Percentiles rank a stretch among this genome's conserved stretches.
These are phyloP conservation scores for Cryphonectria naterciae DNA, from an alignment of 2,329 filamentous ascomycete species.

Conservation along the genomic window DNA sequence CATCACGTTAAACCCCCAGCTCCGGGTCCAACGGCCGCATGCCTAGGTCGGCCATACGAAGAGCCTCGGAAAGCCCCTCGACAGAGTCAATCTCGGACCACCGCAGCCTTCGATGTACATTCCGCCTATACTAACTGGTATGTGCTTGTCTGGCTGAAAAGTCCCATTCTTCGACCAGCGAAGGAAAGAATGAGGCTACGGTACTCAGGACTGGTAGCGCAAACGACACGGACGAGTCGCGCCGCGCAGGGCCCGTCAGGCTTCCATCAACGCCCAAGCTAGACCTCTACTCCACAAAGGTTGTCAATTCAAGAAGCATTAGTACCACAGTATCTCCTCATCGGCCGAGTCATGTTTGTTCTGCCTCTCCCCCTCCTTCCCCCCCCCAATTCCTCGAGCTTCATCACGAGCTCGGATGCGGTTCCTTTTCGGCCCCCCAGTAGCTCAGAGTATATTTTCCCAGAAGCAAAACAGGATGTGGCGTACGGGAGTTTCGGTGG, in stretches of 20 bases:
- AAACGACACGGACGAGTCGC: background rate
- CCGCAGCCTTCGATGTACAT: background rate
- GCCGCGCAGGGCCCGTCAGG: background rate
- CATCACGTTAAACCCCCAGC: background rate
- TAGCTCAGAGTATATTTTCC: background rate
- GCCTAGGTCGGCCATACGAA: background rate
- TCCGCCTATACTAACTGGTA: background rate
- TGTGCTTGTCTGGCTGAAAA: background rate
- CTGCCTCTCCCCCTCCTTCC: background rate
- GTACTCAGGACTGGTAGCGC: slow-evolving; percentile 3
- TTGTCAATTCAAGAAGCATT: background rate
- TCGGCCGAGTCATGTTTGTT: slow-evolving; percentile 9
- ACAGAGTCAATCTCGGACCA: background rate
- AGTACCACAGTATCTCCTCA: background rate
- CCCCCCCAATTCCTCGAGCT: background rate
- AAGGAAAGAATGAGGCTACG: background rate
- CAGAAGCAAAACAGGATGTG: background rate
- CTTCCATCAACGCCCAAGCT: background rate
- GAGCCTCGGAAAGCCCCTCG: background rate
- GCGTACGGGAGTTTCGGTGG: background rate
- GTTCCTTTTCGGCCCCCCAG: background rate
- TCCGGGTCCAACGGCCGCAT: background rate
- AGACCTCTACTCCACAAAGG: background rate
- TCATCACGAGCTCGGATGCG: background rate
- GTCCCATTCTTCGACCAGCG: background rate